Percentiles rank a stretch among this genome's conserved stretches.
Evolutionary conservation across 78 protist genomes (phyloP).

Genomic region (Salpingoeca rosetta): DNA sequence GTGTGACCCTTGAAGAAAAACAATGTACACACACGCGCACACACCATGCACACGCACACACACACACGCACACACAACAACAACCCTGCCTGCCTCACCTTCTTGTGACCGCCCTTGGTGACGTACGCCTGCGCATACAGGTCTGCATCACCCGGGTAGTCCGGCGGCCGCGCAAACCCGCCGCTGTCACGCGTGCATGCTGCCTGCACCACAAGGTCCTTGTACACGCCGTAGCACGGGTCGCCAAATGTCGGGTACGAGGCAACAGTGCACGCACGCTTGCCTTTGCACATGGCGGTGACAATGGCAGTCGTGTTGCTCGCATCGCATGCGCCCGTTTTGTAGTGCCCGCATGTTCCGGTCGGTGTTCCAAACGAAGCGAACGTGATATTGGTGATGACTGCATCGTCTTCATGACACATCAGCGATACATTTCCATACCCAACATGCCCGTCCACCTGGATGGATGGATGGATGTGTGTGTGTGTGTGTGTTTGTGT

Average conservation of each 20-base stretch:
- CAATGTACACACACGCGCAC: too few relatives aligned
- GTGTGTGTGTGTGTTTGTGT: too few relatives aligned
- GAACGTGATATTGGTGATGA: neutral
- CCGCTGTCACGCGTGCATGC: neutral
- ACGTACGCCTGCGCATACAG: neutral
- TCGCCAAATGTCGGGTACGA: neutral
- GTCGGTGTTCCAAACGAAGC: conserved; percentile 8
- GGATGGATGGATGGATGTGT: neutral
- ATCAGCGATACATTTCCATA: neutral
- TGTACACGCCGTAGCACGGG: conserved; percentile 2
- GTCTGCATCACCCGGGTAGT: too few relatives aligned
- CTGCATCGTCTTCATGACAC: neutral
- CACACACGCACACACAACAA: neutral
- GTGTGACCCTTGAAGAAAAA: too few relatives aligned
- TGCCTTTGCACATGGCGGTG: neutral
- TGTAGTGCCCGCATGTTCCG: neutral
- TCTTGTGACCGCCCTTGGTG: neutral
- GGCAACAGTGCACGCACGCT: neutral
- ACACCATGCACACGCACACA: neutral
- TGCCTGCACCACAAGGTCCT: conserved; percentile 1
- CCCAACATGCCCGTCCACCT: neutral
- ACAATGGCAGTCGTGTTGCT: neutral
- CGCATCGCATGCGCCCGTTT: neutral
- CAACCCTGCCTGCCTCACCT: neutral
- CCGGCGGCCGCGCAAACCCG: neutral